A percentile compares a stretch with the other conserved stretches of the same genome.
Evolutionary conservation across 495 filamentous ascomycete species (phyloP).

Genomic region (Aspergillus affinis): DNA sequence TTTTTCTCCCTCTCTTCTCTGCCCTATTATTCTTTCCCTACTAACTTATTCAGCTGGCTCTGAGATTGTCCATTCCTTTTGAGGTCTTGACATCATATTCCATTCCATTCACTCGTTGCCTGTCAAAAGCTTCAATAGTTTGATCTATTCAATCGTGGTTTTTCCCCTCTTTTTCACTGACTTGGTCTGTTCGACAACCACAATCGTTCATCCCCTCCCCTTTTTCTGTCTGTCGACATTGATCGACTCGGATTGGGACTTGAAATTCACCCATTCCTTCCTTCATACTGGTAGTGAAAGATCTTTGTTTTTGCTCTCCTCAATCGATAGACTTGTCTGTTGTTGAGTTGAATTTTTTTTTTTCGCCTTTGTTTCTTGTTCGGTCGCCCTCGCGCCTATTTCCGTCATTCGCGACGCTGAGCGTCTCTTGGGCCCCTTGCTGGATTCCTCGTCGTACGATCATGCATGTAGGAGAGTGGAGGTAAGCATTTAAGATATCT

Average conservation of each 20-base stretch:
- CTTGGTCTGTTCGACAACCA: background rate
- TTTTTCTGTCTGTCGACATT: background rate
- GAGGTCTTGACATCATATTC: background rate
- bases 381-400: background rate
- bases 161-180: background rate
- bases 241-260: background rate
- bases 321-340: background rate
- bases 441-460: slow-evolving; percentile 11
- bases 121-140: slow-evolving; percentile 5
- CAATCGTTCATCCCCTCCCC: background rate
- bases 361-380: slow-evolving; percentile 2
- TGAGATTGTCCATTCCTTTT: slow-evolving; percentile 11
- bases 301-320: background rate
- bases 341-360: background rate
- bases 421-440: slow-evolving; percentile 17
- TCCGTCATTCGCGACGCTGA: slow-evolving; percentile 15
- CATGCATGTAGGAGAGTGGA: slow-evolving; percentile 18
- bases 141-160: slow-evolving; percentile 3
- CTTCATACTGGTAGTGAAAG: background rate
- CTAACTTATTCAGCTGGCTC: slow-evolving; percentile 17
- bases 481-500: slow-evolving; percentile 9
- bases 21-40: slow-evolving; percentile 1
- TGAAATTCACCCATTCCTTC: background rate
- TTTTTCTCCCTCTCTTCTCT: slow-evolving; percentile 18
- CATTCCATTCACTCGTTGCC: slow-evolving; percentile 6